Evolutionary conservation across 129 eudicot genomes (phyloP), one percentile per base, ranked within the genome.

Genomic region (Artemisia argyi): DNA sequence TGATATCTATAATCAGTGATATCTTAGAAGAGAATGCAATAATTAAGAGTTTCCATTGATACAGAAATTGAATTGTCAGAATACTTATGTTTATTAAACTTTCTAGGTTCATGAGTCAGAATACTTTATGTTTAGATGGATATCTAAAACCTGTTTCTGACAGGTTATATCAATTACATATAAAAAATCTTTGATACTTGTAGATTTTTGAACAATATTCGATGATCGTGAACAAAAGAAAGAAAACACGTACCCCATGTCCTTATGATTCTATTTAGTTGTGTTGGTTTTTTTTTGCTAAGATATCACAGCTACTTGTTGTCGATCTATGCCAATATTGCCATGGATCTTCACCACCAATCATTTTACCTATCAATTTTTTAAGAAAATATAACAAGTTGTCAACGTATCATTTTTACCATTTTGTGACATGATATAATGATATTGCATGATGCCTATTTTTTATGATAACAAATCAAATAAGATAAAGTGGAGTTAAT

Each of bases 221-320:
- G 46, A 39, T 39, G 46, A 39, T 39, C 46, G 46, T 39, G 46
- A 39, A 39, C 46, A 7, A 52, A 52, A 52, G 17, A 5, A 28
- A 61, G 35, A 26, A 58, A 61, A 61, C 51, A 50, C n/a, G n/a
- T n/a, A n/a, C 20, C 72, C 28, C 19, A 9, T 49, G 60, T 9
- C 60, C 50, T 14, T 28, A 2, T 30, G 66, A 75, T 44, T 66
- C 44, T 24, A 8, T 46, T 46, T 55, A 11, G 19, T 12, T 20
- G 66, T 66, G 16, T 58, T 67, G 24, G 55, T 44, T 62, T 75
- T 30, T 30, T 20, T 62, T 49, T 6, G 52, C 2, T 26, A 57
- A 76, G 80, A 76, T 67, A 76, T 76, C 68, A 68, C 80, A 76
- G 80, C 80, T 76, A 58, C 74, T 17, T 58, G 16, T 61, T 73